Evolutionary conservation across 139 green algal species (phyloP).

Genomic region (Zygnema cylindricum): DNA sequence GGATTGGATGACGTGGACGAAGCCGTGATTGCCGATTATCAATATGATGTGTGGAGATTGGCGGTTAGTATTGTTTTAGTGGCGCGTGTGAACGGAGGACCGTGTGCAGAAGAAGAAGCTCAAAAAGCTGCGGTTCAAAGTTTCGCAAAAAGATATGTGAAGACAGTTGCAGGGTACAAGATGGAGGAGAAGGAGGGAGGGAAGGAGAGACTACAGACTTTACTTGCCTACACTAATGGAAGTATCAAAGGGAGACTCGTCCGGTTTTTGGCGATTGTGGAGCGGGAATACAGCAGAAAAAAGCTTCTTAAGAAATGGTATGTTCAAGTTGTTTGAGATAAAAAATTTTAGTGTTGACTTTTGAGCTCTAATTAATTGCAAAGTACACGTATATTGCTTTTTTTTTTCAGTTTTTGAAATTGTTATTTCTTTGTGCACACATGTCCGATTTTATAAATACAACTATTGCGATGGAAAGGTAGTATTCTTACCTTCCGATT

Average conservation of each 20-base stretch:
- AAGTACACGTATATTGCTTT: no score
- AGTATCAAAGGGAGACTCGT: constrained; percentile 22
- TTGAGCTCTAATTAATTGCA: no score
- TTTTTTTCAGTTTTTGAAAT: no score
- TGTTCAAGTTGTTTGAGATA: no score
- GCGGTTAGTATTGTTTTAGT: constrained; percentile 54
- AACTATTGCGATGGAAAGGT: no score
- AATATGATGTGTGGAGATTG: constrained; percentile 58
- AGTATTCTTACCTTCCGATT: no score
- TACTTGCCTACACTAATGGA: constrained; percentile 11
- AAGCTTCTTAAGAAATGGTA: constrained; percentile 36
- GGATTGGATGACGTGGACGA: constrained; percentile 53
- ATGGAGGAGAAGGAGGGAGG: neutral
- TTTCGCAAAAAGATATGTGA: constrained; percentile 48
- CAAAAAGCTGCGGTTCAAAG: constrained; percentile 37
- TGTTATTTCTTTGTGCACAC: no score
- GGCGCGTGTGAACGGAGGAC: constrained; percentile 22
- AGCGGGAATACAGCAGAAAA: constrained; percentile 40
- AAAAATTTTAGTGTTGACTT: no score
- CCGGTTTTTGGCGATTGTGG: constrained; percentile 17
- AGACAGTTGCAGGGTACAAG: constrained; percentile 32
- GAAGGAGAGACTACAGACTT: neutral
- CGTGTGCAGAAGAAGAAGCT: constrained; percentile 15
- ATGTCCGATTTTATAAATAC: no score
- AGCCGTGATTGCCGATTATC: constrained; percentile 56